Evolutionary conservation across 2,329 filamentous ascomycete species (phyloP), one percentile per base, ranked within the genome.

Genomic region (Westerdykella sp.): DNA sequence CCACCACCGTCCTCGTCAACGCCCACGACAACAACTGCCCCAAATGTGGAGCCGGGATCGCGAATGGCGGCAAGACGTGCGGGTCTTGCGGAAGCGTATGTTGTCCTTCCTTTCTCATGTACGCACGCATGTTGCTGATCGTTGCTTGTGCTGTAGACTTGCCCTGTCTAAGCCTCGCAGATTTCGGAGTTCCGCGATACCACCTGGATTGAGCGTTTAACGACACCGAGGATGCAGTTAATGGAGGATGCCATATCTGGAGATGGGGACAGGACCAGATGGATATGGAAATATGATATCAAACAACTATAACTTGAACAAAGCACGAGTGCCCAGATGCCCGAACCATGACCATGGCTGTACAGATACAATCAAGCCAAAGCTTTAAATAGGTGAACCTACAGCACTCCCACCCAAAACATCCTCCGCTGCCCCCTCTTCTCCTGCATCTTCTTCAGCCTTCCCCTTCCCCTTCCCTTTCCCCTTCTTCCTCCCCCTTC

Each of bases 71-170:
- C 39, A 69, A 69, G 59, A 65, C 56, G 10, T 69, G 66, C 47
- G 43, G 54, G 23, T 65, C 65, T 39, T 69, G 66, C 48, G 66
- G 66, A 41, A 62, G 59, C 47, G 65, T 68, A 41, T 54, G 63
- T 56, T 9, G 7, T 12, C 11, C n/a, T 15, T 25, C 9, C 39
- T 4, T n/a, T 14, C n/a, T 34, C 15, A 31, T n/a, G 30, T 32
- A 13, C 30, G 40, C 16, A 31, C n/a, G 38, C 9, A 36, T 3
- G n/a, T 16, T 16, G 5, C 22, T 41, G 15, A 34, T 43, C n/a
- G 28, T 46, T 42, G 14, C 3, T 18, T 34, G n/a, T n/a, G n/a
- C n/a, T n/a, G n/a, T n/a, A 60, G 57, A 49, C 49, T 13, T 61
- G 57, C 51, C 57, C 57, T 3, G 53, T 55, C 23, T 61, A 57